Percentiles rank a stretch among this genome's conserved stretches.
phyloP scores from a whole-genome alignment of 148 eudicot species.

The Chenopodium suecicum region DNA sequence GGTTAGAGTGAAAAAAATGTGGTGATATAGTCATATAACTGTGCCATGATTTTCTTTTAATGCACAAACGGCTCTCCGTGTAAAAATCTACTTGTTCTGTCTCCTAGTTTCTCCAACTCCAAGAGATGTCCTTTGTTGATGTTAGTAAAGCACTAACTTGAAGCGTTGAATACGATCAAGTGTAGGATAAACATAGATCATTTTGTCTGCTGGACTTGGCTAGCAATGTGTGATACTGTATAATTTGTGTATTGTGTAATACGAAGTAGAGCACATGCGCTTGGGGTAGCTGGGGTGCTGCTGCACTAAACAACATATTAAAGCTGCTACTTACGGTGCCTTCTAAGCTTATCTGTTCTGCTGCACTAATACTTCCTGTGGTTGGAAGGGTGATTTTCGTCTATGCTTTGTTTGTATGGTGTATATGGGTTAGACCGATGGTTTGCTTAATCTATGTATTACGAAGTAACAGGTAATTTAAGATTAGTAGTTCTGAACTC shows the following conservation, averaged over 20 bases:
- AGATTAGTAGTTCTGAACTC: no score
- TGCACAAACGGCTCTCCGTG: neutral
- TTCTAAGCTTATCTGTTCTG: neutral
- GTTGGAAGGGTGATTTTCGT: no score
- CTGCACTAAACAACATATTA: neutral
- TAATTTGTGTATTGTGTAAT: neutral
- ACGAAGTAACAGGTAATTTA: no score
- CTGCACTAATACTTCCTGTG: no score
- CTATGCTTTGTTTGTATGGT: no score
- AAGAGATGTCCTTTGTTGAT: conserved; percentile 5
- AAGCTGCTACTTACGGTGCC: neutral
- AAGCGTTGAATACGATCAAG: neutral
- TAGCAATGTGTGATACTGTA: neutral
- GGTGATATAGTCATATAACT: no score
- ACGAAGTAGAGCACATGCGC: no score
- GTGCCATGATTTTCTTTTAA: no score
- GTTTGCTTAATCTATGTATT: no score
- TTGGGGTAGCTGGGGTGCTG: neutral
- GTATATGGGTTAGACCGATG: no score
- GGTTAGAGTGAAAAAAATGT: no score
- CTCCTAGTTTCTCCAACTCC: neutral
- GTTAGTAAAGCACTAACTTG: neutral
- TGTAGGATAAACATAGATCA: no score
- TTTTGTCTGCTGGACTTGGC: conserved; percentile 24
- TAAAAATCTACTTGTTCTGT: neutral